Evolutionary conservation across 2,329 filamentous ascomycete species (phyloP).

Genomic region (Calonectria multiphialidica): DNA sequence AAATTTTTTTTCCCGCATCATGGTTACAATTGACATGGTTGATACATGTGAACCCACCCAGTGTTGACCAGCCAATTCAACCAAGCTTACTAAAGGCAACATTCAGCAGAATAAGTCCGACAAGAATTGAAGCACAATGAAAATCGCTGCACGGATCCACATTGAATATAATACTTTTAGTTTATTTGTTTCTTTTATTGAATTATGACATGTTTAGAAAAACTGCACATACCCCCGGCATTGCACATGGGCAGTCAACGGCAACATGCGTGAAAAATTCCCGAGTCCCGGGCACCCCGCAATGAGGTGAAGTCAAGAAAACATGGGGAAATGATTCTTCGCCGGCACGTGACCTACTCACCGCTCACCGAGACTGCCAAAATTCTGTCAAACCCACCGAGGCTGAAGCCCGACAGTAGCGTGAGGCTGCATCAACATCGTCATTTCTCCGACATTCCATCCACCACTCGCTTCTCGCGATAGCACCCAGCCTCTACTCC

Average conservation of each 20-base stretch:
- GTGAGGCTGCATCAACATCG: constrained; percentile 23
- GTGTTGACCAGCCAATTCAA: neutral
- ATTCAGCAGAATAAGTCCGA: neutral
- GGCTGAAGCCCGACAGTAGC: constrained; percentile 31
- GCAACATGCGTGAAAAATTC: neutral
- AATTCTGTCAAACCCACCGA: constrained; percentile 18
- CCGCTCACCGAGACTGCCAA: constrained; percentile 24
- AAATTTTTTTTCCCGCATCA: constrained; percentile 16
- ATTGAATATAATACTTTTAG: neutral
- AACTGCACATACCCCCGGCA: neutral
- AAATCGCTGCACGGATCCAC: neutral
- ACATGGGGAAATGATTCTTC: neutral
- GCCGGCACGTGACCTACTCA: constrained; percentile 12
- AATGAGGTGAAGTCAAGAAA: constrained; percentile 1
- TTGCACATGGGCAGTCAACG: neutral
- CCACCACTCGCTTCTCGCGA: constrained; percentile 10
- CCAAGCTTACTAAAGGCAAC: neutral
- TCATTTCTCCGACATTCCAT: constrained; percentile 21
- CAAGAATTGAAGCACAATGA: neutral
- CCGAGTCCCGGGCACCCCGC: neutral
- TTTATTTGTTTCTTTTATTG: neutral
- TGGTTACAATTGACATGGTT: neutral
- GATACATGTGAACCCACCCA: neutral
- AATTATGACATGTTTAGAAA: too few relatives aligned
- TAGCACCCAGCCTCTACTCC: neutral